Evolutionary conservation across 1,284 basidiomycete genomes (phyloP).

Genomic region (Thelephora terrestris): DNA sequence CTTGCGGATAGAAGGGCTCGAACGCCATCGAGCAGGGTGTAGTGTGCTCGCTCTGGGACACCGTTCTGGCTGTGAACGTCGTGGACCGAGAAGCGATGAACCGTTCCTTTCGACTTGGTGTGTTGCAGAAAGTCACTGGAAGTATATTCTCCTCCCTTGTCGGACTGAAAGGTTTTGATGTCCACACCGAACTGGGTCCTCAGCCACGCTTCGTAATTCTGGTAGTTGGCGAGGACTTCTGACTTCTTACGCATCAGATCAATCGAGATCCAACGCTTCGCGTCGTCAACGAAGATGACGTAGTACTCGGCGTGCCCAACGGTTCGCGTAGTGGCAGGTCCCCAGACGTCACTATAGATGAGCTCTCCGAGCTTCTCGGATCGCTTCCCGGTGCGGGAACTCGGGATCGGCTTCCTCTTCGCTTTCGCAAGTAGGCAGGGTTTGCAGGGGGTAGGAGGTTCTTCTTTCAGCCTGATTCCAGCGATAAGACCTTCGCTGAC

Average conservation of each 20-base stretch:
- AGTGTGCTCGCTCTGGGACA: slow-evolving; percentile 22
- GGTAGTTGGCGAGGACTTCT: slow-evolving; percentile 14
- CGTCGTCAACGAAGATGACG: slow-evolving; percentile 20
- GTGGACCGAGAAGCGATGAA: slow-evolving; percentile 22
- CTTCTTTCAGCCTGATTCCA: slow-evolving; percentile 20
- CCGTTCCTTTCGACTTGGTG: slow-evolving; percentile 20
- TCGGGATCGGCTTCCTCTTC: slow-evolving; percentile 19
- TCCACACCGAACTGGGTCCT: slow-evolving; percentile 2
- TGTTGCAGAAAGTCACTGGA: slow-evolving; percentile 15
- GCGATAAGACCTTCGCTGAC: slow-evolving; percentile 18
- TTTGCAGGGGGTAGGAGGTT: slow-evolving; percentile 19
- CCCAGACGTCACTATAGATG: slow-evolving; percentile 29
- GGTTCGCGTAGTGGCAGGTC: slow-evolving; percentile 20
- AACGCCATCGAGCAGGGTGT: slow-evolving; percentile 13
- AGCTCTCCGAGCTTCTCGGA: slow-evolving; percentile 22
- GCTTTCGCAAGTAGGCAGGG: slow-evolving; percentile 27
- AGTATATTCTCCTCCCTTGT: slow-evolving; percentile 14
- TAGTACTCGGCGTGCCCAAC: slow-evolving; percentile 18
- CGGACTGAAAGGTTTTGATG: slow-evolving; percentile 10
- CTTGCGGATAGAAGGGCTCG: neutral
- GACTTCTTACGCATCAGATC: slow-evolving; percentile 16
- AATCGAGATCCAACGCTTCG: slow-evolving; percentile 10
- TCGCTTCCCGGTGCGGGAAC: slow-evolving; percentile 18
- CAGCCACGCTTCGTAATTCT: slow-evolving; percentile 13
- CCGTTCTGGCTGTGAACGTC: slow-evolving; percentile 28